Base-by-base conservation (phyloP, 2,329 filamentous ascomycete species). In the Xylariaceae sp. region DNA sequence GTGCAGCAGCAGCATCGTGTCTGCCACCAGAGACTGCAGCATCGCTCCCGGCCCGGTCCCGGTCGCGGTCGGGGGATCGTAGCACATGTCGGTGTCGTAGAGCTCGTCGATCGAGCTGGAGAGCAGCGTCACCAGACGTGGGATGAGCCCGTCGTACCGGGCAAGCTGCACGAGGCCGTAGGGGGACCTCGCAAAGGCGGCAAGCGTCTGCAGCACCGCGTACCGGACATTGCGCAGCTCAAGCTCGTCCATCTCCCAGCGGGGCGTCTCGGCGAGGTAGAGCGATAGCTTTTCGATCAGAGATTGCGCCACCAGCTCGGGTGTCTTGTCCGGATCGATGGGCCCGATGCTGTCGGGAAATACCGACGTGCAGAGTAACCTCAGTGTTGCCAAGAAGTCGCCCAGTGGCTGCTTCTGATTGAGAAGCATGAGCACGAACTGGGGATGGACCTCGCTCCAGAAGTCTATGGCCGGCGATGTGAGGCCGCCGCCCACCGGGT, bases 101-200 rank as follows among this genome's bases (percentile, higher is more conserved):
- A 95, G 61, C 43, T 83, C 77, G 43, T 87, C 82, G 38, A 92
- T 80, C 32, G 89, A 75, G 28, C 58, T 61, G 32, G 63, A 65
- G 11, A 76, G 55, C 4, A 83, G 76, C 17, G 77, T 74, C 17
- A 93, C 79, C 0, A 94, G 63, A 3, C 85, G 75, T 1, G 84
- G 86, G 12, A 94, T 75, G 10, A 78, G 77, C 25, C 72, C 74
- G 3, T 72, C 70, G 54, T 92, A 83, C 5, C 64, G 61, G 0
- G 81, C 82, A 7, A 95, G 68, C 29, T 83, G 73, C 16, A 66
- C 54, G 2, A 73, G 70, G 7, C 81, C 81, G 47, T 83, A 75
- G 0, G 69, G 59, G n/a, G 74, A 74, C 5, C 67, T 61, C 2
- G 75, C 72, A 52, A 88, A 80, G 2, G 70, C 64, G n/a, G 69